phyloP scores from a whole-genome alignment of 129 eudicot species.

The Chrysanthemum lavandulifolium region DNA sequence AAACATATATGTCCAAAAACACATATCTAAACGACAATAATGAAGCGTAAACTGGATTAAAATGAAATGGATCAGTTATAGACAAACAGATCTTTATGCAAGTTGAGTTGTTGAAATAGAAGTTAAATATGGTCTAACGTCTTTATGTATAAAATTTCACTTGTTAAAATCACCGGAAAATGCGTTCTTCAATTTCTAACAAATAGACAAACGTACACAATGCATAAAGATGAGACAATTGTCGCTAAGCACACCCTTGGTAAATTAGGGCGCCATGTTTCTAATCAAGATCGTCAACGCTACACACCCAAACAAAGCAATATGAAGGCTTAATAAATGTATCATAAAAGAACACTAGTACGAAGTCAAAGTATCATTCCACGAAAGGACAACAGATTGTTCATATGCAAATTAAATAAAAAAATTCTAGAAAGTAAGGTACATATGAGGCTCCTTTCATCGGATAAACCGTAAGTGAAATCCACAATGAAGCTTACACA shows the following conservation, averaged over 20 bases:
- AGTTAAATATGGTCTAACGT: too few relatives aligned
- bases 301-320: not conserved
- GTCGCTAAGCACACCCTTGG: not conserved
- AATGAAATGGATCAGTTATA: too few relatives aligned
- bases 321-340: not conserved
- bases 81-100: too few relatives aligned
- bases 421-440: slow-evolving; percentile 11
- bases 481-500: slow-evolving; percentile 17
- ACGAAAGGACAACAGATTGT: slow-evolving; percentile 16
- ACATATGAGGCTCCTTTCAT: slow-evolving; percentile 14
- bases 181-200: too few relatives aligned
- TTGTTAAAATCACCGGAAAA: too few relatives aligned
- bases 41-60: too few relatives aligned
- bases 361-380: slow-evolving; percentile 6
- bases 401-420: slow-evolving; percentile 19
- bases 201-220: too few relatives aligned
- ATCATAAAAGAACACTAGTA: not conserved
- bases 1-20: too few relatives aligned
- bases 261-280: not conserved
- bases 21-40: too few relatives aligned
- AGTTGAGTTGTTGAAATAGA: too few relatives aligned
- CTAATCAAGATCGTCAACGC: not conserved
- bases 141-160: too few relatives aligned
- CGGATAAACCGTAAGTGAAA: not conserved
- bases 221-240: too few relatives aligned